Base-by-base conservation (phyloP, 2,329 filamentous ascomycete species). In the Aspergillus sp. region DNA sequence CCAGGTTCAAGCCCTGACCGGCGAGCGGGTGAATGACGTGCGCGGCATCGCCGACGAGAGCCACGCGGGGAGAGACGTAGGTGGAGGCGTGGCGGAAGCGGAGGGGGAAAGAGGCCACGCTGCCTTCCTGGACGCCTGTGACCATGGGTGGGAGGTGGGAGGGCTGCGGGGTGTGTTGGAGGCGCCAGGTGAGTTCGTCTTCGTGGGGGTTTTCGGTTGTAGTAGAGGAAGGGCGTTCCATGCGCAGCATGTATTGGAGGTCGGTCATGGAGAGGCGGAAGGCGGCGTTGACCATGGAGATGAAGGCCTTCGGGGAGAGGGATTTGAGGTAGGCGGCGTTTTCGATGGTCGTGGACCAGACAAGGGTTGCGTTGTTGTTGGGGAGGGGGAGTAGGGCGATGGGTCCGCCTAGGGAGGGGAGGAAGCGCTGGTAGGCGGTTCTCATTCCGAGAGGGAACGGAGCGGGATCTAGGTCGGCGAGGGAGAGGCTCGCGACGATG, bases 1-100 rank as follows among this genome's bases (percentile, higher is more conserved):
- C 95, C 69, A 96, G 90, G 72, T 99, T 99, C 13, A 99, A 82
- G 1, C 95, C 95, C 76, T 98, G 95, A 0, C 95, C 95, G 1
- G 92, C 95, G 4, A 99, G 87, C 0, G 95, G 95, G 75, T 99
- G 95, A 65, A 97, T 88, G 1, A 93, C 96, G 75, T 99, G 95
- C 7, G 95, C 95, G 1, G 95, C 95, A 67, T 99, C 95, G 62
- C 95, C 95, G 38, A 99, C 87, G 1, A 99, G 85, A 0, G 93
- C 95, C 8, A 97, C 82, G n/a, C 95, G 89, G 70, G 97, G 92
- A 41, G 88, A 90, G 45, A 91, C 90, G 73, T 99, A 99, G 1
- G 91, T 92, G 71, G 96, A 91, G n/a, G 94, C 93, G 74, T 99
- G 95, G 28, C 93, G 89, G 80, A 98, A 84, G 72, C 90, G 91